Base-by-base conservation (phyloP, 495 filamentous ascomycete genomes). In the Penicillium nucicola region DNA sequence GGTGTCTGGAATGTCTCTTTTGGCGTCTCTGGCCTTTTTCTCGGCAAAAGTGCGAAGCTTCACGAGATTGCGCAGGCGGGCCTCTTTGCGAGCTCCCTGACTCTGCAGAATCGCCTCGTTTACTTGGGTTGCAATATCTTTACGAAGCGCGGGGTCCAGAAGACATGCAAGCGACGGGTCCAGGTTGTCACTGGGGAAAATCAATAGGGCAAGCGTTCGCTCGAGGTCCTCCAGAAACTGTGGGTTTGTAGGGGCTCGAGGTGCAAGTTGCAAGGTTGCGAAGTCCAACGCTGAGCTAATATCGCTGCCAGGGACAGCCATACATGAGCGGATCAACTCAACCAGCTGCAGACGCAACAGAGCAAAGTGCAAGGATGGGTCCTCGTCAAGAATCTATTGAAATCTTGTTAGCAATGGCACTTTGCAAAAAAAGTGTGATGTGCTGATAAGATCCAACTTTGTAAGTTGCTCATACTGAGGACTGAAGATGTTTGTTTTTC, bases 401-500 rank as follows among this genome's bases (percentile, higher is more conserved):
- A 55, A 13, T 40, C 67, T 56, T 69, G 69, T 67, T 63, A 52
- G 62, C 58, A 49, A 57, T 38, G 46, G 52, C 52, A 52, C 52
- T 47, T 44, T 22, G 52, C 50, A 40, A 45, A 52, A 36, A 31
- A 49, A 32, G 38, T 43, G 47, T 55, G 34, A 45, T 37, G 38
- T 48, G 45, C 31, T 35, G 31, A 17, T 11, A 40, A 48, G 31
- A 55, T 40, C 53, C 48, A 38, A 49, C 34, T 33, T 34, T 42
- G 52, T 58, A 32, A 49, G 44, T 39, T 82, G 83, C 77, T 97
- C 92, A 96, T 95, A 88, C 82, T 90, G 83, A 90, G 82, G 85
- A 90, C 83, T 92, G 86, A 91, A 88, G 88, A 85, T 83, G 85
- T 84, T 85, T 89, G 79, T 85, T 87, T 89, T 79, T 96, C 91